Percentiles rank a stretch among this genome's conserved stretches.
Conservation (phyloP, 352 stramenopile species). For the Phytophthora multivora region DNA sequence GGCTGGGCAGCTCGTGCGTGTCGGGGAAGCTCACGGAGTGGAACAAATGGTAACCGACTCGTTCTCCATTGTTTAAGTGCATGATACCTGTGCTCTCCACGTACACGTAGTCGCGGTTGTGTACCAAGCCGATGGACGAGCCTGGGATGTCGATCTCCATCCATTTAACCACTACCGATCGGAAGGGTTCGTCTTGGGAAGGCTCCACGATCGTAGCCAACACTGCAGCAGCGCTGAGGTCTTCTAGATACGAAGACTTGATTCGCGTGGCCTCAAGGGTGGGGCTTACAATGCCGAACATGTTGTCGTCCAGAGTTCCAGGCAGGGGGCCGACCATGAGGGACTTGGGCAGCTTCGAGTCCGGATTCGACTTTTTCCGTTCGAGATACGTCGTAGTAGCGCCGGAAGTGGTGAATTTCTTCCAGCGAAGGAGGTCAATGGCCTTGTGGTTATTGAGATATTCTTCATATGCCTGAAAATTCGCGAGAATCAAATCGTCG, state of each 20-base stretch:
- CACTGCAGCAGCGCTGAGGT: conserved; percentile 40
- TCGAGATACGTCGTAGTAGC: conserved; percentile 13
- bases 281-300: conserved; percentile 43
- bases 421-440: conserved; percentile 15
- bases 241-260: conserved; percentile 23
- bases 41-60: conserved; percentile 25
- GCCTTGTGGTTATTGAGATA: conserved; percentile 7
- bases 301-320: conserved; percentile 38
- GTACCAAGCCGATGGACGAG: conserved; percentile 10
- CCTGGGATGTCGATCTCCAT: conserved; percentile 31
- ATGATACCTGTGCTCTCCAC: conserved; percentile 24
- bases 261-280: conserved; percentile 31
- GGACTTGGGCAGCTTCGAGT: conserved; percentile 18
- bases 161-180: conserved; percentile 37
- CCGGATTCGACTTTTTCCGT: conserved; percentile 8
- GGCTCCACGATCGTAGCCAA: conserved; percentile 44
- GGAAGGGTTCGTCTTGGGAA: conserved; percentile 46
- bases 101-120: conserved; percentile 30
- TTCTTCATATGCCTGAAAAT: conserved; percentile 18
- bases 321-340: conserved; percentile 33
- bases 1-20: conserved; percentile 18
- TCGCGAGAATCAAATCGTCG: conserved; percentile 7
- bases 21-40: conserved; percentile 28
- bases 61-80: conserved; percentile 14
- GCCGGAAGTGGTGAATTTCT: conserved; percentile 14